Evolutionary conservation across 2,329 filamentous ascomycete species (phyloP), one percentile per base, ranked within the genome.

Genomic region (Stagonosporopsis vannaccii): DNA sequence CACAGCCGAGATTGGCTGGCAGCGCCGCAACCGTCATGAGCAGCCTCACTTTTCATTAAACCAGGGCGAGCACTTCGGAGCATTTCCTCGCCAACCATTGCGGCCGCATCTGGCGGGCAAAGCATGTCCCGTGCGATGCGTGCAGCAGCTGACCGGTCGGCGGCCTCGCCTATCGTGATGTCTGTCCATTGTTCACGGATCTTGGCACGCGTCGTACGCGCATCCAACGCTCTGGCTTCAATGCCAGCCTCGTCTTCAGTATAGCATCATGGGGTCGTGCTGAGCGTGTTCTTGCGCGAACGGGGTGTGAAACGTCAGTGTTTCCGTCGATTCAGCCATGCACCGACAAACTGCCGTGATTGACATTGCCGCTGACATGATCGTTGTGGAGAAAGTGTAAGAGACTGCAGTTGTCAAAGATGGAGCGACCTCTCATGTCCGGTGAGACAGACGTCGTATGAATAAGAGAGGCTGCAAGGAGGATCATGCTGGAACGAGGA

Each of bases 1-100:
- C 33, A 32, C 44, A 55, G 30, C 49, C 60, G 56, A 61, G 60
- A 70, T 70, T 70, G 65, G 67, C 62, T 58, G 58, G 62, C 43
- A 59, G 53, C 58, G 52, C 63, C 63, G 60, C 51, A 60, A 62
- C 56, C 66, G 61, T 65, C 67, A 62, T 47, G 60, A 69, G 36
- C 41, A 56, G 70, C 69, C 69, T 72, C 69, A 72, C 69, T 71
- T 71, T 65, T 49, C 30, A 36, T 56, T 30, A 66, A 64, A 60
- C 55, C 65, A 71, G 66, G 68, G 69, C 69, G 69, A 66, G 58
- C 64, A 60, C 44, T 41, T 59, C 55, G 52, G 54, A 55, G 56
- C 43, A 49, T 54, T 35, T 45, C 46, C 50, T 47, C 50, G 41
- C 56, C 61, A 53, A 62, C 56, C 56, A 53, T 40, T 47, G 32